Base-by-base conservation (phyloP, 1,139 yeast genomes). In the Arxiozyma slooffiae region DNA sequence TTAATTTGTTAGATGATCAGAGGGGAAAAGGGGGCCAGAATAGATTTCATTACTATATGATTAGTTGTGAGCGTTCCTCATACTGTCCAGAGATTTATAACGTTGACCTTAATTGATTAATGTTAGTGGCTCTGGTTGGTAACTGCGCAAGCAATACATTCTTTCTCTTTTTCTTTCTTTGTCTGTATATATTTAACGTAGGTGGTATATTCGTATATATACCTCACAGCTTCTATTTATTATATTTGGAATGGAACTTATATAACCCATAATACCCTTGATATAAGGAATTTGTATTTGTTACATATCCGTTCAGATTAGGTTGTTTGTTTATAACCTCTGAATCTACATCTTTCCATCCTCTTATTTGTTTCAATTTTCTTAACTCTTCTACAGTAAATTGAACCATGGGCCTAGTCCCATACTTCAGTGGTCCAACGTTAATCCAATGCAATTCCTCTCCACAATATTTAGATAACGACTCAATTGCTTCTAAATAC, bases 371-470 rank as follows among this genome's bases (percentile, higher is more conserved):
- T 38, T 89, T 70, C 14, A 84, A 60, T n/a, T 64, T 57, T 17
- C 68, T 64, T 46, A 88, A 62, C 61, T 88, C 96, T 20, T 81
- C 81, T 20, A 78, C 71, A 36, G 80, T 82, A 26, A 86, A 69
- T 64, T 87, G 95, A 1, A 82, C 85, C 57, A 77, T 79, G 0
- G 96, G 94, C 1, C 90, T 89, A 4, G 88, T 80, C 0, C 96
- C 96, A 68, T 88, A 88, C 66, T 88, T 88, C 54, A 88, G 71
- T 0, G 96, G 96, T 0, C 96, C 96, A 20, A 80, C 75, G 62
- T 88, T 88, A 55, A 88, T 80, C 96, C 96, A 88, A 50, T 74
- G 73, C 0, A 85, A 80, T 11, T 70, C 67, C 18, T 63, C 62
- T 2, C 30, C 20, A 38, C 71, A 66, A 24, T 71, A 72, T 3